Conservation (phyloP, 306 rosid genomes). For the Cyclanthera cordifolia region DNA sequence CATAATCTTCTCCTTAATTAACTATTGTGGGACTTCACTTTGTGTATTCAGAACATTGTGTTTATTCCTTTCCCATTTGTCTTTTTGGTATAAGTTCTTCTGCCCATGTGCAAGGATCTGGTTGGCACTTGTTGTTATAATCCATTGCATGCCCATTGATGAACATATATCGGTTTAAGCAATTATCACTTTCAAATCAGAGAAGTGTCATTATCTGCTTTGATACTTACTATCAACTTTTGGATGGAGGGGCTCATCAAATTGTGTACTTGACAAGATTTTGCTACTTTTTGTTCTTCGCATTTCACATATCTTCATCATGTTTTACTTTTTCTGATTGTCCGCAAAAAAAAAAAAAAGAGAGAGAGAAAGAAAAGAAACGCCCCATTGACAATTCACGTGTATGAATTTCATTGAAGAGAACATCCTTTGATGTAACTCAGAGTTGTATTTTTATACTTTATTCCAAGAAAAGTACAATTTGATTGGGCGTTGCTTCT, state of each 20-base stretch:
- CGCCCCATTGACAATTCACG: neutral
- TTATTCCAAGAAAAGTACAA: neutral
- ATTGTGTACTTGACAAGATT: neutral
- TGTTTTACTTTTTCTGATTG: too few species aligned
- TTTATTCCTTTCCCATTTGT: neutral
- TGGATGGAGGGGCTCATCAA: neutral
- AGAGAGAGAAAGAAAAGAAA: too few species aligned
- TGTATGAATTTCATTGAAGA: neutral
- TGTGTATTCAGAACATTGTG: too few species aligned
- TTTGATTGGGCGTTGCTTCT: neutral
- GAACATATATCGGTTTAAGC: neutral
- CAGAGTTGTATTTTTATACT: neutral
- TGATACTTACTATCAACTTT: neutral
- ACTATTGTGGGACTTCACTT: too few species aligned
- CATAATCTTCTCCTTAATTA: too few species aligned
- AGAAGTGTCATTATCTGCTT: neutral
- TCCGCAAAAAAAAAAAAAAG: too few species aligned
- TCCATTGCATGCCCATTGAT: neutral
- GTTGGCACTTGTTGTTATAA: neutral
- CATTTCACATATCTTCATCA: neutral
- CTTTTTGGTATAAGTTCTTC: neutral
- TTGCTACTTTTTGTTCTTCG: neutral
- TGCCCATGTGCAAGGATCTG: neutral
- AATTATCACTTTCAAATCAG: neutral
- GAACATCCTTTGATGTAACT: neutral